Evolutionary conservation across 2,329 filamentous ascomycete genomes (phyloP), one percentile per base, ranked within the genome.

Genomic region (Nemania sp.): DNA sequence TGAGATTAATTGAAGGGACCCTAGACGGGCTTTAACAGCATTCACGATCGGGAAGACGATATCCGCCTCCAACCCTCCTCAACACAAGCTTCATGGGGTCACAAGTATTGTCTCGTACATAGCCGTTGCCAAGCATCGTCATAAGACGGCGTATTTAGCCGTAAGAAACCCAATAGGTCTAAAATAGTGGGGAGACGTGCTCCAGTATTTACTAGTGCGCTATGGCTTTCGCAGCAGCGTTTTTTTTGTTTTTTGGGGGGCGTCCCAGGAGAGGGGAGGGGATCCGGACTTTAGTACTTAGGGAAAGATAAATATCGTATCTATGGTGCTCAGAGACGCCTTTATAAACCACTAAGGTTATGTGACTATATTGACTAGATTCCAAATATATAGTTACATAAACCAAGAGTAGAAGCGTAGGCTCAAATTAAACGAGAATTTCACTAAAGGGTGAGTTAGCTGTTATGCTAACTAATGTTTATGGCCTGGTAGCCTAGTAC

Each of bases 131-230:
- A 63, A 69, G 51, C 45, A 24, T 51, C 41, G 6, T 54, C 38
- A 22, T 11, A 58, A 7, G 20, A 27, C 52, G 15, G 24, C 35
- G 62, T n/a, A 70, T 70, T 70, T 70, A 70, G 53, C 68, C 68
- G 58, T 13, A 51, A 63, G 38, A 53, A 52, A 70, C 56, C 62
- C 58, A 35, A 70, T 68, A 68, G 68, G 68, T 20, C 54, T 20
- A 20, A 53, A 52, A 20, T 35, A 65, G 68, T 41, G 66, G 66
- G 45, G 62, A 45, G 45, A n/a, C 11, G 13, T 2, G 27, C 26
- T 59, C 49, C 49, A 47, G 35, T 35, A 22, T 32, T 13, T 13
- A 26, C 35, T 69, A 62, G 45, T 49, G 41, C 24, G 29, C 10
- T 20, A 22, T 47, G 15, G 18, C 20, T 6, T 47, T 22, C 20